Evolutionary conservation across 371 early-diverging fungal genomes (phyloP).

Genomic region (Mortierella sp.): DNA sequence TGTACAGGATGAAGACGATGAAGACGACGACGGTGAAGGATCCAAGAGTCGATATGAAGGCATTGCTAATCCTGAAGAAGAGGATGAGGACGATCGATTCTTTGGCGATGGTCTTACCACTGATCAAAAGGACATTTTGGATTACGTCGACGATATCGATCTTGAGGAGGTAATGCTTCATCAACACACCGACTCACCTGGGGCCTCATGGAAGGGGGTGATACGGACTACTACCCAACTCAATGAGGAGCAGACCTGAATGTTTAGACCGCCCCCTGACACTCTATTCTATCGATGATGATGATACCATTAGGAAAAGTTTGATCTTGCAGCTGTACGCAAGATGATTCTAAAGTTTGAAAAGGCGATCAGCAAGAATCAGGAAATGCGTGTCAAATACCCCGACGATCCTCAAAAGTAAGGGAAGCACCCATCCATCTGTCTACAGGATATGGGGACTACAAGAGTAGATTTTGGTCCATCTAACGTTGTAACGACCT

Average conservation of each 20-base stretch:
- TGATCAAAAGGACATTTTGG: slow-evolving; percentile 80
- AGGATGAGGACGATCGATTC: slow-evolving; percentile 82
- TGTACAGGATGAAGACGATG: slow-evolving; percentile 61
- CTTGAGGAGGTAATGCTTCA: slow-evolving; percentile 77
- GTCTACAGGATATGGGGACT: no score
- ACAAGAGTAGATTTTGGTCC: no score
- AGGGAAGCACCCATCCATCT: not conserved
- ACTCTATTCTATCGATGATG: no score
- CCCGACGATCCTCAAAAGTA: slow-evolving; percentile 79
- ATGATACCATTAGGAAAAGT: slow-evolving; percentile 63
- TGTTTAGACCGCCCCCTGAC: no score
- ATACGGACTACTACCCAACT: no score
- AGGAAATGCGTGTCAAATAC: slow-evolving; percentile 87
- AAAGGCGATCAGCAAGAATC: slow-evolving; percentile 86
- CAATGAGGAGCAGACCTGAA: no score
- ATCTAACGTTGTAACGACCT: no score
- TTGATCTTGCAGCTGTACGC: slow-evolving; percentile 74
- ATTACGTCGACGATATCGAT: slow-evolving; percentile 87
- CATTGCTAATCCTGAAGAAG: slow-evolving; percentile 56
- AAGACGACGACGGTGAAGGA: slow-evolving; percentile 41
- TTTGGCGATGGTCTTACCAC: slow-evolving; percentile 87
- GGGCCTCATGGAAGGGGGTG: no score
- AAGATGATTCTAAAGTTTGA: slow-evolving; percentile 86
- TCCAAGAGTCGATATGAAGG: slow-evolving; percentile 13
- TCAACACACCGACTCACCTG: no score